Percentiles rank a stretch among this genome's conserved stretches.
phyloP scores from a whole-genome alignment of 2,329 filamentous ascomycete genomes.

The Fusarium nodosum region DNA sequence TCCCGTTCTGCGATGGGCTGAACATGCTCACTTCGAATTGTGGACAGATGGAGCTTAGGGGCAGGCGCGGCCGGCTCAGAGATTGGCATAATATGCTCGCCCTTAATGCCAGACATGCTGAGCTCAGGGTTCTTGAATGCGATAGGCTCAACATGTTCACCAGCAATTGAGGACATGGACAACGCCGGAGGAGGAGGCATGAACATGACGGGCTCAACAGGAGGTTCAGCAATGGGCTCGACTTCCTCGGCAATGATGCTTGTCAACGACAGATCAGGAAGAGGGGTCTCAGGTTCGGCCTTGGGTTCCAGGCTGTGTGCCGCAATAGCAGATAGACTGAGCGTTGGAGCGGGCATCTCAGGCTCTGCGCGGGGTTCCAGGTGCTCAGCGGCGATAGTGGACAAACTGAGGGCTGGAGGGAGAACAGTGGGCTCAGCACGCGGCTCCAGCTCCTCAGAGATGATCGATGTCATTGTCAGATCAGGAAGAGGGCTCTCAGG shows the following conservation, averaged over 20 bases:
- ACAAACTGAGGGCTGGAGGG: constrained; percentile 47
- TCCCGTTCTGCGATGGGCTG: constrained; percentile 37
- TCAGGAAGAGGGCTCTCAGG: constrained; percentile 49
- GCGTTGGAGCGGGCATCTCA: constrained; percentile 25
- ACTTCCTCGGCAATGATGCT: constrained; percentile 51
- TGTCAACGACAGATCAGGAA: constrained; percentile 51
- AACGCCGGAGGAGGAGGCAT: constrained; percentile 36
- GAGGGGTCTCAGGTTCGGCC: constrained; percentile 45
- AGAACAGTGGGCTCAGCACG: constrained; percentile 45
- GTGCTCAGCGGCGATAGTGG: constrained; percentile 45
- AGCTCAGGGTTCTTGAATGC: constrained; percentile 31
- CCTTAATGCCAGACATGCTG: constrained; percentile 41
- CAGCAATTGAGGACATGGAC: constrained; percentile 35
- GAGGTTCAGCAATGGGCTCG: constrained; percentile 38
- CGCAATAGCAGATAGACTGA: constrained; percentile 40
- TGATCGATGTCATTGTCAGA: constrained; percentile 48
- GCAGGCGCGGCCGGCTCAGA: constrained; percentile 16
- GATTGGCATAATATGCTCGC: constrained; percentile 48
- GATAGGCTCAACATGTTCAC: constrained; percentile 49
- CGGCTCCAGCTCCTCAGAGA: constrained; percentile 50
- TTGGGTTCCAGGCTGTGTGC: constrained; percentile 51
- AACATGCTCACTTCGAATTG: constrained; percentile 40
- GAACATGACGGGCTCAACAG: constrained; percentile 46
- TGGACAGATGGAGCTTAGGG: constrained; percentile 39
- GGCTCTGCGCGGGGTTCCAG: constrained; percentile 49